Evolutionary conservation across 345 rosid species (phyloP).

Genomic region (Pistacia integerrima): DNA sequence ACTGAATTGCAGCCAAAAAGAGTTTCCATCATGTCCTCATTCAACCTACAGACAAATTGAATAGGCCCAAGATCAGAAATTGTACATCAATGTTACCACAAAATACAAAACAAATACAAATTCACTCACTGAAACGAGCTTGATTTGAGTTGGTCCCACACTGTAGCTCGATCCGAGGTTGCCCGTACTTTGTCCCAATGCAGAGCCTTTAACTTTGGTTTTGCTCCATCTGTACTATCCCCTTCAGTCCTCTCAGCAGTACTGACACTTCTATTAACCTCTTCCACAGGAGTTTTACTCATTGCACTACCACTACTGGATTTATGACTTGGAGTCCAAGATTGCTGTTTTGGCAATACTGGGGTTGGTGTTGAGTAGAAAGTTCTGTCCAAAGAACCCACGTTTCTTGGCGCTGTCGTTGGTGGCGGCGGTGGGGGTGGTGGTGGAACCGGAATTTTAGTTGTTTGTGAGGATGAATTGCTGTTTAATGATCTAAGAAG

Average conservation of each 20-base stretch:
- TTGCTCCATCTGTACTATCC: conserved; percentile 71
- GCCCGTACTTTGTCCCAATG: conserved; percentile 99
- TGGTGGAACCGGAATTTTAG: conserved; percentile 34
- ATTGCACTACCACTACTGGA: conserved; percentile 22
- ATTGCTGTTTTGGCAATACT: conserved; percentile 32
- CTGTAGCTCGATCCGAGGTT: conserved; percentile 94
- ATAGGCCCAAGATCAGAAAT: conserved; percentile 11
- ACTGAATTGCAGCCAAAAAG: conserved; percentile 85
- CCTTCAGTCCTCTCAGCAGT: conserved; percentile 57
- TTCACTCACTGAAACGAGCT: conserved; percentile 93
- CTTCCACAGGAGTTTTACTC: conserved; percentile 35
- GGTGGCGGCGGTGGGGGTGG: conserved; percentile 62
- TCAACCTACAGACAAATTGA: conserved; percentile 50
- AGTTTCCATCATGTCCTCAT: conserved; percentile 97
- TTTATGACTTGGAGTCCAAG: conserved; percentile 52
- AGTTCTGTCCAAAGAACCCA: conserved; percentile 34
- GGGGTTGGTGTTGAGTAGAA: conserved; percentile 32
- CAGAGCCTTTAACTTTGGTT: conserved; percentile 83
- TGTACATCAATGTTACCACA: conserved; percentile 4
- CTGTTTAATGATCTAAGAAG: conserved; percentile 66
- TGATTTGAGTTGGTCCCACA: conserved; percentile 97
- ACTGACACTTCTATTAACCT: conserved; percentile 32
- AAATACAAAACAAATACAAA: conserved; percentile 3
- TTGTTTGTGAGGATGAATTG: conserved; percentile 37
- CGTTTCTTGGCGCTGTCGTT: conserved; percentile 40